Evolutionary conservation across 2,329 filamentous ascomycete genomes (phyloP).

Genomic region (Alternaria consortialis): DNA sequence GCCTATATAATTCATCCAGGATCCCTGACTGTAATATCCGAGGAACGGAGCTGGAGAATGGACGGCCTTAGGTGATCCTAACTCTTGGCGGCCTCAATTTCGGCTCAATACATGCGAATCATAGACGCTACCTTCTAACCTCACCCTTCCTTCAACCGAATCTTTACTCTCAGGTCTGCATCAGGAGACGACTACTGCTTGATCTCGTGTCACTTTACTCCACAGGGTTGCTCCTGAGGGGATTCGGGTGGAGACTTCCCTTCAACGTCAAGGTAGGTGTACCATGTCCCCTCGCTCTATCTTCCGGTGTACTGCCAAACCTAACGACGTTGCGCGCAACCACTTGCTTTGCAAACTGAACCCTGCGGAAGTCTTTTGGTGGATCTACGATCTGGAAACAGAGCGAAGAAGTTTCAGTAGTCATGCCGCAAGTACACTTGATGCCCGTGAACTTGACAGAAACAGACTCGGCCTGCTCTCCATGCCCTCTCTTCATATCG

Average conservation of each 20-base stretch:
- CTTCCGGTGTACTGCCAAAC: conserved; percentile 19
- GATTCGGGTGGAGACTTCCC: conserved; percentile 28
- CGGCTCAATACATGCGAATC: not conserved
- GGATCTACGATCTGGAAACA: conserved; percentile 35
- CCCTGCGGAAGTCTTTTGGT: conserved; percentile 3
- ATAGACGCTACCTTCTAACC: not conserved
- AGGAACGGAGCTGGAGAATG: not conserved
- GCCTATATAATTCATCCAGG: not conserved
- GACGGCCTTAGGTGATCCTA: not conserved
- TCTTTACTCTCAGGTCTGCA: not conserved
- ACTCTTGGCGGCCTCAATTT: not conserved
- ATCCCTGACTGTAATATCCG: not conserved
- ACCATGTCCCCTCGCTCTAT: conserved; percentile 31
- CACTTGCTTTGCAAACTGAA: not conserved
- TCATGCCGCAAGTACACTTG: conserved; percentile 30
- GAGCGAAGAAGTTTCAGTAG: conserved; percentile 23
- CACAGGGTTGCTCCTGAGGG: conserved; percentile 29
- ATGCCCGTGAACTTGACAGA: conserved; percentile 33
- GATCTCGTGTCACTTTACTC: not conserved
- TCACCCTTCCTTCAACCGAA: not conserved
- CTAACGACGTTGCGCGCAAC: not conserved
- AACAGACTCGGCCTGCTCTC: conserved; percentile 27
- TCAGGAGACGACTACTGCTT: not conserved
- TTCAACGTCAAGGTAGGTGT: conserved; percentile 22
- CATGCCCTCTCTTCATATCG: conserved; percentile 23